These are phyloP conservation scores for Blastomyces gilchristii DNA, from an alignment of 2,329 filamentous ascomycete genomes.

Conservation along the genomic window DNA sequence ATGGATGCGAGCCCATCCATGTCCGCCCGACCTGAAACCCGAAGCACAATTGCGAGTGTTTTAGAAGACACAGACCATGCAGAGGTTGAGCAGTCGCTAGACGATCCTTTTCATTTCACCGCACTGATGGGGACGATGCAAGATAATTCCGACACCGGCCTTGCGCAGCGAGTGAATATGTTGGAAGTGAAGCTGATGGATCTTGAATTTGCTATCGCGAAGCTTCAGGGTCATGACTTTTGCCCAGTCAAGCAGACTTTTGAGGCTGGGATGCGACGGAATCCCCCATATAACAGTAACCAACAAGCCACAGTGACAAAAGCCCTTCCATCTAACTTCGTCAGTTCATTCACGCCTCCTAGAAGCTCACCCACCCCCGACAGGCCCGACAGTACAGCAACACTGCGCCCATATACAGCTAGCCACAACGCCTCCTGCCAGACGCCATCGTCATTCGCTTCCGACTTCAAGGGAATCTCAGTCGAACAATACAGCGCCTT, in stretches of 20 bases:
- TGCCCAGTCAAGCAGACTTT: conserved; percentile 12
- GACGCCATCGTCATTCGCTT: conserved; percentile 24
- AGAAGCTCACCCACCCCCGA: conserved; percentile 18
- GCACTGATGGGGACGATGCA: conserved; percentile 32
- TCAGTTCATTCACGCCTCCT: conserved; percentile 14
- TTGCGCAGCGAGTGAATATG: conserved; percentile 40
- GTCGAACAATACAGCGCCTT: conserved; percentile 40
- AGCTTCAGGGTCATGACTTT: conserved; percentile 32
- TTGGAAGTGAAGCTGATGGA: conserved; percentile 43
- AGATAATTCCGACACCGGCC: conserved; percentile 29
- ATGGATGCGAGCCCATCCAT: conserved; percentile 16
- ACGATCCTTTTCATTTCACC: conserved; percentile 27
- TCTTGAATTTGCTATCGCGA: conserved; percentile 41
- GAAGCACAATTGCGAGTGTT: conserved; percentile 7
- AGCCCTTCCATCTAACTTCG: conserved; percentile 5
- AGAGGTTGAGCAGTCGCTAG: not conserved
- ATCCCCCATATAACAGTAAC: not conserved
- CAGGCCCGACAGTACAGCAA: conserved; percentile 24
- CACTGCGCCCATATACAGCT: conserved; percentile 18
- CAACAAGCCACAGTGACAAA: not conserved
- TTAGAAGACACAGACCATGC: conserved; percentile 6
- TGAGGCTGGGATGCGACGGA: conserved; percentile 1
- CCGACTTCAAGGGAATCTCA: conserved; percentile 30
- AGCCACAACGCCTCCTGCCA: conserved; percentile 22
- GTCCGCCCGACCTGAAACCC: conserved; percentile 12